Conservation (phyloP, 2,329 filamentous ascomycete species). For the Aspergillus brasiliensis region DNA sequence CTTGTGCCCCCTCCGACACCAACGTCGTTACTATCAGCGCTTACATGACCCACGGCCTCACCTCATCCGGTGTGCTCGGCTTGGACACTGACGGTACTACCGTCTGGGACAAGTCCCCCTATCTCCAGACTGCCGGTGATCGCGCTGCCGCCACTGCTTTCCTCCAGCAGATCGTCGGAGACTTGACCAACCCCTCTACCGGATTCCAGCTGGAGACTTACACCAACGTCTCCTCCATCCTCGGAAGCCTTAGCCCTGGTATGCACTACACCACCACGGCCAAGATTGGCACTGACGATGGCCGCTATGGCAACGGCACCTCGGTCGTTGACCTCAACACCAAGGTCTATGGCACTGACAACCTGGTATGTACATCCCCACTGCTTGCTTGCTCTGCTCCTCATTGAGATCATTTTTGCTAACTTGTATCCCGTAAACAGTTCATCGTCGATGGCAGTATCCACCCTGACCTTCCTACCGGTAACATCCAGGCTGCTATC, state of each 20-base stretch:
- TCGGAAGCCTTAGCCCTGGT: slow-evolving; percentile 39
- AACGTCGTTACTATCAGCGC: slow-evolving; percentile 24
- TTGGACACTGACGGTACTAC: slow-evolving; percentile 28
- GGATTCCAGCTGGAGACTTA: slow-evolving; percentile 27
- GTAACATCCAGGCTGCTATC: slow-evolving; percentile 68
- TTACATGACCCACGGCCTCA: slow-evolving; percentile 33
- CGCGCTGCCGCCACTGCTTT: slow-evolving; percentile 20
- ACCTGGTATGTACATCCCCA: slow-evolving; percentile 50
- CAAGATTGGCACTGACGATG: slow-evolving; percentile 24
- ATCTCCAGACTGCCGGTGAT: slow-evolving; percentile 27
- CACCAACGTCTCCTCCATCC: slow-evolving; percentile 27
- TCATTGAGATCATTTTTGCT: slow-evolving; percentile 1
- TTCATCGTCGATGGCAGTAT: slow-evolving; percentile 20
- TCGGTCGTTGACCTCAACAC: slow-evolving; percentile 22
- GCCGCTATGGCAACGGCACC: slow-evolving; percentile 17
- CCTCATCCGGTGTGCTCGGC: slow-evolving; percentile 28
- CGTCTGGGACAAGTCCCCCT: slow-evolving; percentile 28
- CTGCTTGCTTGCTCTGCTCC: neutral
- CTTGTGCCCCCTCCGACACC: slow-evolving; percentile 19
- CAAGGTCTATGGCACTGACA: slow-evolving; percentile 18
- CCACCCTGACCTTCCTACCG: slow-evolving; percentile 58
- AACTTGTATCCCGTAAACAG: slow-evolving; percentile 27
- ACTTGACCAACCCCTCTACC: slow-evolving; percentile 23
- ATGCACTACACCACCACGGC: slow-evolving; percentile 17
- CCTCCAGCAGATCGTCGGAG: slow-evolving; percentile 24